Evolutionary conservation across 2,329 filamentous ascomycete genomes (phyloP).

Genomic region (Blastomyces emzantsi): DNA sequence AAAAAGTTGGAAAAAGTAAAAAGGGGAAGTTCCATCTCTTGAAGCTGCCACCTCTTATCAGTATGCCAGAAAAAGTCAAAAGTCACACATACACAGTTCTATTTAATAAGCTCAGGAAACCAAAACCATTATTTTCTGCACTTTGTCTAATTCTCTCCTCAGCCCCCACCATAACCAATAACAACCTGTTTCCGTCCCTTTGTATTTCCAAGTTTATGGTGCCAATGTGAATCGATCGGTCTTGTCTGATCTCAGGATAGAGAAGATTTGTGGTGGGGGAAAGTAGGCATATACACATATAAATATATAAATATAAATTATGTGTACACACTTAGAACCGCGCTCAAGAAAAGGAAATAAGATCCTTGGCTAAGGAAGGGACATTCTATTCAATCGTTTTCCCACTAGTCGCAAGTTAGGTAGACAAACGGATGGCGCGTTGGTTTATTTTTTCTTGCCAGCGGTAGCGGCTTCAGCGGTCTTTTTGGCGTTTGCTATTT

Average conservation of each 20-base stretch:
- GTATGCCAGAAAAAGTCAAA: neutral
- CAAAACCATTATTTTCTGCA: neutral
- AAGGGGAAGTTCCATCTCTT: neutral
- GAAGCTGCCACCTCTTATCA: neutral
- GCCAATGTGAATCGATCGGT: neutral
- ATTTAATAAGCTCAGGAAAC: neutral
- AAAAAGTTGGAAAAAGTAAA: neutral
- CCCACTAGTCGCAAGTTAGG: neutral
- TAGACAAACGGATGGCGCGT: neutral
- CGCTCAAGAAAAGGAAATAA: neutral
- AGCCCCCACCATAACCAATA: neutral
- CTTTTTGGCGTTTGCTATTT: conserved; percentile 16
- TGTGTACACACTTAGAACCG: neutral
- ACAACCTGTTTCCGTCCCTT: neutral
- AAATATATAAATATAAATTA: neutral
- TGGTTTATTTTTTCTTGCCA: conserved; percentile 1
- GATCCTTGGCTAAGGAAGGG: neutral
- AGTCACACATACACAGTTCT: neutral
- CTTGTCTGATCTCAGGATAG: conserved; percentile 8
- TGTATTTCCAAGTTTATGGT: neutral
- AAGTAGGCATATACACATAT: neutral
- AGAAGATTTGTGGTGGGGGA: neutral
- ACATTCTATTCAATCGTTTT: neutral
- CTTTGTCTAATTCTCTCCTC: neutral
- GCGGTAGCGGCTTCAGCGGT: conserved; percentile 5